Evolutionary conservation across 2,329 filamentous ascomycete genomes (phyloP), one percentile per base, ranked within the genome.

Genomic region (Lachnellula cervina): DNA sequence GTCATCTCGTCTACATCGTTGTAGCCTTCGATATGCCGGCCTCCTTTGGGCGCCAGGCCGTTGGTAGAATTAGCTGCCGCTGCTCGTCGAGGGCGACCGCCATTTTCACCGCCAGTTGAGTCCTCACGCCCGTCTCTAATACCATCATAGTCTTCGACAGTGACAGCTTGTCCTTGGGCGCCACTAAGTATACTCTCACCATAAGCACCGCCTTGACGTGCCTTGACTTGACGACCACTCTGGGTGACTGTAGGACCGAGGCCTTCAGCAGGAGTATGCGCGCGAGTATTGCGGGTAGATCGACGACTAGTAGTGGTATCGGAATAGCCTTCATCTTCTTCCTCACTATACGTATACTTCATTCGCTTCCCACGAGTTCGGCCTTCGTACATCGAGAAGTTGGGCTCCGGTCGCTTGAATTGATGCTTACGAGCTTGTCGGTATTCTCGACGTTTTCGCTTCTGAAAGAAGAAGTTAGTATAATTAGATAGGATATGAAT

Each of bases 321-420:
- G n/a, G 82, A 82, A 54, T 78, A 81, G 16, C 86, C 83, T 37
- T 87, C 66, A n/a, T 70, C 87, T 63, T 95, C 90, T 23, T 95
- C 90, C 51, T 97, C 92, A 0, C 91, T 95, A 69, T 89, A 99
- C 0, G 90, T 99, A 69, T 99, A 99, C 72, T 92, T 95, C 74
- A 96, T 88, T 59, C 93, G 88, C 77, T 99, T 97, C 55, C 94
- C 94, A 57, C 94, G 85, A 5, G 95, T 99, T 52, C 94, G 89
- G 49, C 94, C 94, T 75, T 99, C 94, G 71, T 99, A 99, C 56
- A 96, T 78, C 1, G 92, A 97, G 69, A 93, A 95, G 4, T 91
- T 91, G 9, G 88, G 87, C 64, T 96, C 92, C 5, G 91, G 90
- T 5, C 91, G 84, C 62, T 88, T 82, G 73, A 97, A 97, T 57